Conservation (phyloP, 768 basidiomycete genomes). For the Floccularia luteovirens region DNA sequence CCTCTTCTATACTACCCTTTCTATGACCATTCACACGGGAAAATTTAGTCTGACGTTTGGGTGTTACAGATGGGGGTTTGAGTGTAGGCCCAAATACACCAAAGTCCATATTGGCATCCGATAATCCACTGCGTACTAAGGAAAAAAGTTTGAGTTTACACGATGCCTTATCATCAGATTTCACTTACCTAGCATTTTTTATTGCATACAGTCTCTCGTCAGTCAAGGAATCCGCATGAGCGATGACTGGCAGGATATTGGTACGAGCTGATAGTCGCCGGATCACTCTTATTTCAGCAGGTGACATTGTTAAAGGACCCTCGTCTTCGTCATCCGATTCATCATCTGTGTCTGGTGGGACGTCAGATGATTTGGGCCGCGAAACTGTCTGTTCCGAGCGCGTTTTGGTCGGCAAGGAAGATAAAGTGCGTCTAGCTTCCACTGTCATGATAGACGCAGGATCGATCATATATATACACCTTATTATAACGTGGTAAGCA, state of each 20-base stretch:
- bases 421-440: slow-evolving; percentile 39
- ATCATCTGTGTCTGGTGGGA: slow-evolving; percentile 46
- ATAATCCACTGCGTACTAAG: slow-evolving; percentile 55
- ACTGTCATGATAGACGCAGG: slow-evolving; percentile 60
- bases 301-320: slow-evolving; percentile 59
- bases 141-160: not conserved
- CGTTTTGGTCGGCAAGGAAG: slow-evolving; percentile 41
- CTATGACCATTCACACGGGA: slow-evolving; percentile 16
- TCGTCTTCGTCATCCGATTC: slow-evolving; percentile 43
- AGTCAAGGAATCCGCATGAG: slow-evolving; percentile 76
- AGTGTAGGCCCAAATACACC: slow-evolving; percentile 61
- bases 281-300: slow-evolving; percentile 74
- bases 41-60: slow-evolving; percentile 29
- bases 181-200: slow-evolving; percentile 50
- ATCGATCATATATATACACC: slow-evolving; percentile 83
- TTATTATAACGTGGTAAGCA: slow-evolving; percentile 20
- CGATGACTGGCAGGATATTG: slow-evolving; percentile 79
- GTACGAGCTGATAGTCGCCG: slow-evolving; percentile 64
- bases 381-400: slow-evolving; percentile 66
- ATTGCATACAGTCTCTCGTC: slow-evolving; percentile 65
- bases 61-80: slow-evolving; percentile 15
- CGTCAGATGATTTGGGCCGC: slow-evolving; percentile 41
- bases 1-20: slow-evolving; percentile 14
- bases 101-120: slow-evolving; percentile 62
- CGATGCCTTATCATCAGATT: slow-evolving; percentile 1